A percentile compares a stretch with the other conserved stretches of the same genome.
These are phyloP conservation scores for Epichloe scottii DNA, from an alignment of 2,329 filamentous ascomycete genomes.

Conservation along the genomic window DNA sequence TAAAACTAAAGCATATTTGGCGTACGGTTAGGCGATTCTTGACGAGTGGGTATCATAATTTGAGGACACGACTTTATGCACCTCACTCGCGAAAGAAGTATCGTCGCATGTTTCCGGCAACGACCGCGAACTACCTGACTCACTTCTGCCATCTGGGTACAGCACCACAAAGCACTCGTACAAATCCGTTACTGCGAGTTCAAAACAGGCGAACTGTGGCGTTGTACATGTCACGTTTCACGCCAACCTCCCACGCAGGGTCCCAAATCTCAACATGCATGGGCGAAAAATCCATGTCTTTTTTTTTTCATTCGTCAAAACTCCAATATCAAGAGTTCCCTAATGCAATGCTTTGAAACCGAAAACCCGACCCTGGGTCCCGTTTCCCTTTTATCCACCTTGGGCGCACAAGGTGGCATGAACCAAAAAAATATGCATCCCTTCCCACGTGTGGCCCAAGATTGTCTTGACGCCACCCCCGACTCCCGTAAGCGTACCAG, in stretches of 20 bases:
- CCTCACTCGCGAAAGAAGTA: background rate
- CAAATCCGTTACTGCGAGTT: background rate
- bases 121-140: background rate
- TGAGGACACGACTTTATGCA: background rate
- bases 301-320: conserved; percentile 26
- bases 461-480: conserved; percentile 1
- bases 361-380: conserved; percentile 20
- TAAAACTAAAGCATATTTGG: conserved; percentile 2
- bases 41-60: background rate
- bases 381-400: conserved; percentile 6
- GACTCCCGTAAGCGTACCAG: conserved; percentile 3
- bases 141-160: background rate
- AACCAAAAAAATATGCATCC: background rate
- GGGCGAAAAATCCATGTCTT: conserved; percentile 22
- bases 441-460: background rate
- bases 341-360: conserved; percentile 30
- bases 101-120: background rate
- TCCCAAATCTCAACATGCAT: conserved; percentile 7
- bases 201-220: background rate
- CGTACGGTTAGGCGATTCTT: background rate
- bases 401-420: conserved; percentile 7
- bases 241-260: background rate
- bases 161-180: too few relatives aligned
- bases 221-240: background rate
- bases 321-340: conserved; percentile 25